Conservation (phyloP, 2,329 filamentous ascomycete species). For the Claviceps paspali region DNA sequence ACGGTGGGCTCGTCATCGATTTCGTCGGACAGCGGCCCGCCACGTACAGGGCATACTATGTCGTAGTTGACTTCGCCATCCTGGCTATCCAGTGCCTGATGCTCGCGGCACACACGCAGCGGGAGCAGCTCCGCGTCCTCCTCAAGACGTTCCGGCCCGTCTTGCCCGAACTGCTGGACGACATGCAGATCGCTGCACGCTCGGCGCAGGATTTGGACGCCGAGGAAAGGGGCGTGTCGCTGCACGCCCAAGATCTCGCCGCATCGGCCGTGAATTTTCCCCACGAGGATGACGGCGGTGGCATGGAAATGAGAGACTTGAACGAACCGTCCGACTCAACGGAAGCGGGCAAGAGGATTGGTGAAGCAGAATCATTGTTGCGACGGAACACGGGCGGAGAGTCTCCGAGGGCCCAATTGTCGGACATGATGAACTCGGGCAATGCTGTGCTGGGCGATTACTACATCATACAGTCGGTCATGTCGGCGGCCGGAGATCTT, state of each 20-base stretch:
- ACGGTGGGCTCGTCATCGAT: conserved; percentile 52
- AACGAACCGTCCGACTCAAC: conserved; percentile 10
- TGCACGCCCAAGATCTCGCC: background rate
- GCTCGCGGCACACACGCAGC: conserved; percentile 46
- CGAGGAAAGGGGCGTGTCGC: conserved; percentile 37
- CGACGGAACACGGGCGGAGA: conserved; percentile 14
- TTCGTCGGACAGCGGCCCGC: conserved; percentile 53
- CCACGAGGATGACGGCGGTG: conserved; percentile 21
- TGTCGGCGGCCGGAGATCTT: conserved; percentile 29
- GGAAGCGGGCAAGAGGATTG: conserved; percentile 12
- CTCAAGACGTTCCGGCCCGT: conserved; percentile 25
- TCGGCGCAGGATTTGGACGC: conserved; percentile 36
- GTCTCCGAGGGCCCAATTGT: conserved; percentile 22
- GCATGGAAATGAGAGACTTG: conserved; percentile 29
- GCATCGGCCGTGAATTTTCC: conserved; percentile 17
- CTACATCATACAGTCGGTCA: conserved; percentile 34
- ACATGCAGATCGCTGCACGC: conserved; percentile 11
- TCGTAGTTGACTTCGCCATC: conserved; percentile 41
- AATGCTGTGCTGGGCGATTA: conserved; percentile 39
- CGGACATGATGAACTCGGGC: conserved; percentile 37
- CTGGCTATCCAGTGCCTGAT: conserved; percentile 46
- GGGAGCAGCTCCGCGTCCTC: conserved; percentile 37
- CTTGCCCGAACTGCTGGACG: conserved; percentile 14
- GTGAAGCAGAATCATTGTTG: conserved; percentile 14
- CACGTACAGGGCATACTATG: conserved; percentile 36